phyloP scores from a whole-genome alignment of 2,329 filamentous ascomycete species.

The Cladophialophora yegresii region DNA sequence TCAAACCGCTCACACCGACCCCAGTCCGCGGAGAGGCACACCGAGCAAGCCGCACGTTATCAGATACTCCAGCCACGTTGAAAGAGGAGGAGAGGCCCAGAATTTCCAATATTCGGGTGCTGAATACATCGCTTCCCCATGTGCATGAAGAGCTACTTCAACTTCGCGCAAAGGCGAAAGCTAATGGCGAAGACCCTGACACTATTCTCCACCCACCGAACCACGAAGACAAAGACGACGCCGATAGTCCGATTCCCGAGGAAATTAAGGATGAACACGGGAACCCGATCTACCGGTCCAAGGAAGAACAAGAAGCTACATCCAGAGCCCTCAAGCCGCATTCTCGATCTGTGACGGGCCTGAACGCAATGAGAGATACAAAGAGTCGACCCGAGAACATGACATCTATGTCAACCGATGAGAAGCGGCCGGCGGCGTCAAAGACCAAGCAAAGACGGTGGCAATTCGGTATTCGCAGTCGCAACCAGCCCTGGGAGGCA shows the following conservation, averaged over 20 bases:
- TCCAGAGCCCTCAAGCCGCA: conserved; percentile 82
- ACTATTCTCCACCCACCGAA: conserved; percentile 31
- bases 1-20: conserved; percentile 35
- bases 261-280: conserved; percentile 35
- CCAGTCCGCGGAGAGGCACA: conserved; percentile 25
- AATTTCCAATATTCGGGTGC: conserved; percentile 82
- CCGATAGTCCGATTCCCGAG: conserved; percentile 36
- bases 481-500: conserved; percentile 91
- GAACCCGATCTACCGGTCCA: conserved; percentile 40
- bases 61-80: conserved; percentile 31
- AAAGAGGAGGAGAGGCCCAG: conserved; percentile 54
- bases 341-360: conserved; percentile 67
- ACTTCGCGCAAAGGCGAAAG: conserved; percentile 52
- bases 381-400: conserved; percentile 59
- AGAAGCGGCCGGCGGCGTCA: conserved; percentile 50
- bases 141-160: conserved; percentile 92
- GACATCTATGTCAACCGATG: conserved; percentile 47
- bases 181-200: conserved; percentile 44
- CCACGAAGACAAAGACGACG: conserved; percentile 26
- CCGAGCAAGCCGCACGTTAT: conserved; percentile 34
- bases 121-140: conserved; percentile 85
- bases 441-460: conserved; percentile 77
- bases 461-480: conserved; percentile 96
- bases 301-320: conserved; percentile 78
- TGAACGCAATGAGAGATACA: conserved; percentile 61